Evolutionary conservation across 148 eudicot species (phyloP).

Genomic region (Arbutus unedo): DNA sequence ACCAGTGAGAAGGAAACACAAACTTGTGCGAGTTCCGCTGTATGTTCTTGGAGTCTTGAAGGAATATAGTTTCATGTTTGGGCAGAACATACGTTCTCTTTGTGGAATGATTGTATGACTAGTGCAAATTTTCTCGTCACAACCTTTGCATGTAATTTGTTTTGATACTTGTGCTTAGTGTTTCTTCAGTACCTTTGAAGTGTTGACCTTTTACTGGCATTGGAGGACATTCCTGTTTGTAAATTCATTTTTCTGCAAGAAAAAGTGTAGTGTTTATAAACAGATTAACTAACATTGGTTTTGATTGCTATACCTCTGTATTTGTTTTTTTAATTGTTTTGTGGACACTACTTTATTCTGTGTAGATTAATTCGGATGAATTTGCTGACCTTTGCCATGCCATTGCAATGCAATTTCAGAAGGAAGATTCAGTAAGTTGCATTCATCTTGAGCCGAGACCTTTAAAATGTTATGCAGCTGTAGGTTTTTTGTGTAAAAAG

Average conservation of each 20-base stretch:
- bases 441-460: background rate
- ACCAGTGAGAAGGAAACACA: background rate
- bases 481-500: background rate
- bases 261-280: background rate
- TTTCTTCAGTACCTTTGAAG: background rate
- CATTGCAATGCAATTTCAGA: constrained; percentile 79
- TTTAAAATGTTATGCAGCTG: background rate
- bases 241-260: background rate
- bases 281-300: background rate
- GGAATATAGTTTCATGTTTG: background rate
- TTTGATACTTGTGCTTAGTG: background rate
- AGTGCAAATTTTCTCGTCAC: background rate
- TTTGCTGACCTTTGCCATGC: constrained; percentile 94
- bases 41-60: background rate
- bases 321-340: background rate
- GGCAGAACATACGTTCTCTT: background rate
- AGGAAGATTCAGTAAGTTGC: constrained; percentile 70
- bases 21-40: background rate
- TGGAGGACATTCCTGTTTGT: background rate
- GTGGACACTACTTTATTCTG: constrained; percentile 2
- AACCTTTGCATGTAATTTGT: background rate
- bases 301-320: background rate
- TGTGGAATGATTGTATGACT: background rate
- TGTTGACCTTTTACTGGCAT: constrained; percentile 1
- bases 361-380: constrained; percentile 79